A percentile compares a stretch with the other conserved stretches of the same genome.
Evolutionary conservation across 768 basidiomycete genomes (phyloP).

Genomic region (Hericium alpestre): DNA sequence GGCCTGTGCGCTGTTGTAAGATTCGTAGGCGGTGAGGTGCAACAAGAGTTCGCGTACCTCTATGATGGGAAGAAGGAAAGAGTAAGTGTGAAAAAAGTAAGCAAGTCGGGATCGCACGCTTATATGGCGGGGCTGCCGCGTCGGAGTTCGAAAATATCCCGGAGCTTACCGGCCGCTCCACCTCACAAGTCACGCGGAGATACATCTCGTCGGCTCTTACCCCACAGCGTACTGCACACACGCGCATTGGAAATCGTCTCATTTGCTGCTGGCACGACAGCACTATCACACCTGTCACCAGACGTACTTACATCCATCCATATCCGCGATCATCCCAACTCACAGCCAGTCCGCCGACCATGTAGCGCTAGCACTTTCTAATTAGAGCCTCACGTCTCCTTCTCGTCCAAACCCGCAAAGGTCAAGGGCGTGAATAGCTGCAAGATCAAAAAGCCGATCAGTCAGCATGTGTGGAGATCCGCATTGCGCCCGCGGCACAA

Average conservation of each 20-base stretch:
- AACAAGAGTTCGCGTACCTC: constrained; percentile 23
- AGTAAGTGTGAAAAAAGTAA: constrained; percentile 28
- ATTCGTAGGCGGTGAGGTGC: neutral
- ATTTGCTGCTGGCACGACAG: too few species aligned
- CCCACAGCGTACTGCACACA: constrained; percentile 7
- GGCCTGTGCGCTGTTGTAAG: constrained; percentile 20
- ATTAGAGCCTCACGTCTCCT: constrained; percentile 2
- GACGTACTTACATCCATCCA: neutral
- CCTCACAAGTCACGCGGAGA: constrained; percentile 7
- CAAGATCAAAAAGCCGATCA: constrained; percentile 15
- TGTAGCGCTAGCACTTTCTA: neutral
- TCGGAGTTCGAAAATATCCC: constrained; percentile 7
- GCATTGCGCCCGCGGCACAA: constrained; percentile 14
- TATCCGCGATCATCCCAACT: too few species aligned
- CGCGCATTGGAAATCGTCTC: too few species aligned
- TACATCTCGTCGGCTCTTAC: constrained; percentile 9
- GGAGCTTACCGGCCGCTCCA: constrained; percentile 1
- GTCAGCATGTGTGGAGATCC: constrained; percentile 13
- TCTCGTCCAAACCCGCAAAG: constrained; percentile 33
- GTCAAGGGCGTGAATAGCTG: constrained; percentile 40
- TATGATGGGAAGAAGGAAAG: constrained; percentile 23
- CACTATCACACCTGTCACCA: neutral
- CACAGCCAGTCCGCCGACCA: neutral
- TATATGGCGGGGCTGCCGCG: constrained; percentile 16
- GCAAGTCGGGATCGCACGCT: constrained; percentile 18